Evolutionary conservation across 2,329 filamentous ascomycete species (phyloP).

Genomic region (Penicillium sp.): DNA sequence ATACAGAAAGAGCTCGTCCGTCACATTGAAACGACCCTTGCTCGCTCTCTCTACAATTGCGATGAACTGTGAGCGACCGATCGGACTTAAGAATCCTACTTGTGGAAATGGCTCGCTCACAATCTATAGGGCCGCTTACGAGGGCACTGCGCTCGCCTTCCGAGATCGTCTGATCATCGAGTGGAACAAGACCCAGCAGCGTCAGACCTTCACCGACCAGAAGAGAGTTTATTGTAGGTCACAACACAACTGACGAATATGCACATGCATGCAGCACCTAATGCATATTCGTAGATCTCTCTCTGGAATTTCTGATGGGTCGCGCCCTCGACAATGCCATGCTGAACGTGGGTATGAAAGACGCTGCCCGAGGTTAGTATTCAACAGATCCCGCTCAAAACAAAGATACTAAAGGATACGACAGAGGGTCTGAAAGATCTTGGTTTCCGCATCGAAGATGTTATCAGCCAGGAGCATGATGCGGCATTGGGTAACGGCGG

Average conservation of each 20-base stretch:
- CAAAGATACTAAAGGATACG: conserved; percentile 21
- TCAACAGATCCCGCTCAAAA: conserved; percentile 13
- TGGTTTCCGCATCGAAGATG: conserved; percentile 95
- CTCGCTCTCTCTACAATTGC: conserved; percentile 96
- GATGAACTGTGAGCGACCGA: conserved; percentile 68
- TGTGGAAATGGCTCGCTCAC: not conserved
- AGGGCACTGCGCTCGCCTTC: conserved; percentile 88
- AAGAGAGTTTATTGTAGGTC: conserved; percentile 87
- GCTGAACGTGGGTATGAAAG: conserved; percentile 90
- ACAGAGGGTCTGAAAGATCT: conserved; percentile 83
- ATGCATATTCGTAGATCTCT: conserved; percentile 65
- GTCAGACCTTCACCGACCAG: conserved; percentile 84
- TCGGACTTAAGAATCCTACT: not conserved
- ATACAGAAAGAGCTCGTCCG: conserved; percentile 78
- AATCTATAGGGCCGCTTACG: conserved; percentile 73
- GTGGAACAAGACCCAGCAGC: conserved; percentile 98
- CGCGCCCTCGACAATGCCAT: conserved; percentile 97
- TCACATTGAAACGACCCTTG: conserved; percentile 95
- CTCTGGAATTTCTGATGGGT: conserved; percentile 97
- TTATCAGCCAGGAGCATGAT: conserved; percentile 93
- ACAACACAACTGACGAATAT: not conserved
- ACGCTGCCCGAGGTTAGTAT: conserved; percentile 73
- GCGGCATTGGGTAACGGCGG: conserved; percentile 95
- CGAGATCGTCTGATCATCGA: conserved; percentile 90
- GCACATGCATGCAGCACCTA: not conserved